Conservation (phyloP, 2,329 filamentous ascomycete genomes). For the Capronia epimyces region DNA sequence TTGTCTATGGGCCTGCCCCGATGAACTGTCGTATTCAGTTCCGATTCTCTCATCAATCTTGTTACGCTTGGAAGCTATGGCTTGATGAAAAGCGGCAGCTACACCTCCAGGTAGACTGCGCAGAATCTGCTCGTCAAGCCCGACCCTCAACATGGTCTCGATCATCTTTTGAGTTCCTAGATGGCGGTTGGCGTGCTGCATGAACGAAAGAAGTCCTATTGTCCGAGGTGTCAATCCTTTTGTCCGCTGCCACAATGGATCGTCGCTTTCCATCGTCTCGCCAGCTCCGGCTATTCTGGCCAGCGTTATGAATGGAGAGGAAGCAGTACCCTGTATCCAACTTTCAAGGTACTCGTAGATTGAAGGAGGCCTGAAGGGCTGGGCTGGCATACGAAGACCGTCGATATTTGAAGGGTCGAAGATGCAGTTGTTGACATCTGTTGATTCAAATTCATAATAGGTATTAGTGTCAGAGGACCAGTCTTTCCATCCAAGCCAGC, state of each 20-base stretch:
- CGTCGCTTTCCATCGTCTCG: background rate
- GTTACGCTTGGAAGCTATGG: conserved; percentile 52
- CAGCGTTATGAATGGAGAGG: conserved; percentile 45
- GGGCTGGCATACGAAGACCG: conserved; percentile 40
- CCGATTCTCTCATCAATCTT: background rate
- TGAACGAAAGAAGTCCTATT: conserved; percentile 13
- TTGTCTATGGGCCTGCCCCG: background rate
- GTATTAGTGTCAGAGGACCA: conserved; percentile 52
- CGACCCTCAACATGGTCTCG: conserved; percentile 51
- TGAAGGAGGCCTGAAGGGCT: conserved; percentile 54
- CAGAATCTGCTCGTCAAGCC: conserved; percentile 51
- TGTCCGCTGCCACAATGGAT: conserved; percentile 5
- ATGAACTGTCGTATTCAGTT: background rate
- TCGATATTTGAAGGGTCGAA: conserved; percentile 52
- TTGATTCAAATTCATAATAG: conserved; percentile 59
- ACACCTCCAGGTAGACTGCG: conserved; percentile 82
- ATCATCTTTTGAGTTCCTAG: conserved; percentile 7
- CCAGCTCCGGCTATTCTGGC: conserved; percentile 43
- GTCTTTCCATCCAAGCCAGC: conserved; percentile 70
- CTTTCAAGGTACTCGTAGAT: conserved; percentile 51
- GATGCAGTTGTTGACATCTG: conserved; percentile 48
- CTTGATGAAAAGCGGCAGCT: conserved; percentile 73
- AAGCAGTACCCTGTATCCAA: conserved; percentile 29
- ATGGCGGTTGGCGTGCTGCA: background rate
- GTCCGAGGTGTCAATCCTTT: conserved; percentile 17